These are phyloP conservation scores for Candida loeiensis DNA, from an alignment of 805 yeast genomes.

Conservation along the genomic window DNA sequence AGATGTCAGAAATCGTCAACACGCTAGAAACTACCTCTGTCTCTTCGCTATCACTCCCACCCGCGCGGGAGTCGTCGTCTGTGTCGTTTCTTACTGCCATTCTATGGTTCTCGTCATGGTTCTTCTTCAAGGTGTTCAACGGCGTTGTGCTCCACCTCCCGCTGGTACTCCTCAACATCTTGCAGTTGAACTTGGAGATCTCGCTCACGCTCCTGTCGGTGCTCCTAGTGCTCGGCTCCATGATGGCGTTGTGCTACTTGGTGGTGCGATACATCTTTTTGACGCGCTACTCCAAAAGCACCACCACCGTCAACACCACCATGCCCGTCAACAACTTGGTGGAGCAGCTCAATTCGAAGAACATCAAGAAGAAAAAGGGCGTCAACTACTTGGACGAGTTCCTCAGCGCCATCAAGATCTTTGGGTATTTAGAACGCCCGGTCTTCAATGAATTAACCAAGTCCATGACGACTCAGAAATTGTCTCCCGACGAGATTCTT, in stretches of 20 bases:
- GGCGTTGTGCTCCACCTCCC: conserved; percentile 17
- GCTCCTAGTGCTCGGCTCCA: conserved; percentile 26
- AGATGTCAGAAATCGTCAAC: not conserved
- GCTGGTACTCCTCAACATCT: conserved; percentile 21
- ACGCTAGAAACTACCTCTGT: not conserved
- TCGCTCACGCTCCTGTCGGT: conserved; percentile 51
- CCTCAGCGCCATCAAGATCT: conserved; percentile 83
- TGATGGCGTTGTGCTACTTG: conserved; percentile 38
- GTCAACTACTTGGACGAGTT: conserved; percentile 84
- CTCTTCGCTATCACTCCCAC: conserved; percentile 10
- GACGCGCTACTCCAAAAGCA: conserved; percentile 52
- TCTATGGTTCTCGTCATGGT: conserved; percentile 20
- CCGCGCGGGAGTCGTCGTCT: conserved; percentile 14
- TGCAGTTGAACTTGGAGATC: conserved; percentile 45
- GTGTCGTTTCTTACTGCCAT: conserved; percentile 13
- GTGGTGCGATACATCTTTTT: conserved; percentile 60
- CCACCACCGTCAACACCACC: conserved; percentile 42
- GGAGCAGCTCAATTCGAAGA: conserved; percentile 29
- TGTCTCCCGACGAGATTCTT: conserved; percentile 73
- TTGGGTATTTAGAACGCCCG: conserved; percentile 86
- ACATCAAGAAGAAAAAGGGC: conserved; percentile 14
- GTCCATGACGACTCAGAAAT: conserved; percentile 83
- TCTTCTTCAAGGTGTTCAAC: conserved; percentile 16
- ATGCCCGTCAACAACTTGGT: conserved; percentile 41
- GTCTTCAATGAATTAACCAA: conserved; percentile 92